phyloP scores from a whole-genome alignment of 1,284 basidiomycete species.

The Microbotryomycetes sp. region DNA sequence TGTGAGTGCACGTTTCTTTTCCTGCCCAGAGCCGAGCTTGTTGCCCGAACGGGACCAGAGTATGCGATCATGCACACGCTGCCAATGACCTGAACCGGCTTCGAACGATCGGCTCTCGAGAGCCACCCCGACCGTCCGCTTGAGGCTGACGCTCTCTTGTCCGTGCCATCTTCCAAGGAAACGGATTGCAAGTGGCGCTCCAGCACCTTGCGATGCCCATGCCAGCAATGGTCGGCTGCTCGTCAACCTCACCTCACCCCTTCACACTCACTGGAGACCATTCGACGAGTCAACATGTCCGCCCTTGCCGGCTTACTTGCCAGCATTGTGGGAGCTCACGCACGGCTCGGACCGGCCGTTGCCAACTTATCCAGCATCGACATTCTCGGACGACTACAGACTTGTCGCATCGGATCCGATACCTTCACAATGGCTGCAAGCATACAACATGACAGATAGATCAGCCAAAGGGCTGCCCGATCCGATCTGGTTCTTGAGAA shows the following conservation, averaged over 20 bases:
- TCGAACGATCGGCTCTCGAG: too few species aligned
- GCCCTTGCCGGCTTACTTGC: constrained; percentile 23
- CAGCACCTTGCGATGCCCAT: constrained; percentile 16
- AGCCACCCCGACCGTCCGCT: too few species aligned
- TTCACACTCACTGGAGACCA: constrained; percentile 27
- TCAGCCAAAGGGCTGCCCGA: not conserved
- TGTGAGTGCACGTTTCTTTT: too few species aligned
- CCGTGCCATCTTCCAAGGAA: not conserved
- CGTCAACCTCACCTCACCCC: constrained; percentile 27
- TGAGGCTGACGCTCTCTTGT: not conserved
- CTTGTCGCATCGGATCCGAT: constrained; percentile 14
- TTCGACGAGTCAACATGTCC: constrained; percentile 16
- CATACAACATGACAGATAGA: not conserved
- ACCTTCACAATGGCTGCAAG: not conserved
- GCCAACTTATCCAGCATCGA: constrained; percentile 8
- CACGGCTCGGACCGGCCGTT: constrained; percentile 9
- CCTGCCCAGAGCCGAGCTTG: not conserved
- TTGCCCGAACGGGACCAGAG: not conserved
- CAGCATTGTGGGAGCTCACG: constrained; percentile 25
- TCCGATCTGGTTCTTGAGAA: constrained; percentile 25
- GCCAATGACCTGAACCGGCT: too few species aligned
- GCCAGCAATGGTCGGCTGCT: constrained; percentile 20
- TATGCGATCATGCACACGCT: too few species aligned
- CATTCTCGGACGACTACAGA: constrained; percentile 19
- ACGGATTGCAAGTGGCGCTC: not conserved